A percentile compares a stretch with the other conserved stretches of the same genome.
Evolutionary conservation across 75 land plant genomes (phyloP).

Genomic region (Adiantum capillusveneris): DNA sequence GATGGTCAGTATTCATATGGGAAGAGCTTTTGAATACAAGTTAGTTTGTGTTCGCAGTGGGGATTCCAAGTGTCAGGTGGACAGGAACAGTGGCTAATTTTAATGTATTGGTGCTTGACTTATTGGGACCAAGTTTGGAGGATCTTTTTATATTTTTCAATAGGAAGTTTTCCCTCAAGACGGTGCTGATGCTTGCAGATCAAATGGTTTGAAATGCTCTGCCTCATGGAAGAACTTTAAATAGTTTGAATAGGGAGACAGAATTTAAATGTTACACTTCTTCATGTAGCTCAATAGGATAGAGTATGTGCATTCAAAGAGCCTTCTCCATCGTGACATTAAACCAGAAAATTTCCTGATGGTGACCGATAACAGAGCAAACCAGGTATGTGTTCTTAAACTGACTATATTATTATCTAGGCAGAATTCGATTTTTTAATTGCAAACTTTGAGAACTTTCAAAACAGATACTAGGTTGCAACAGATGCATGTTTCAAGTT

Average conservation of each 20-base stretch:
- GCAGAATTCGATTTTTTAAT: too few species aligned
- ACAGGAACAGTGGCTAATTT: conserved; percentile 65
- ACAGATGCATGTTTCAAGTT: too few species aligned
- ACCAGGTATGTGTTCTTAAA: too few species aligned
- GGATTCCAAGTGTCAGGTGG: conserved; percentile 70
- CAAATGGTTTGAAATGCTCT: too few species aligned
- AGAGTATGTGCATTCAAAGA: conserved; percentile 70
- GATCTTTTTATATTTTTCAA: conserved; percentile 67
- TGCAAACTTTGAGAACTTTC: too few species aligned
- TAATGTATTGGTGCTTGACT: conserved; percentile 65
- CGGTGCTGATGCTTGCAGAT: conserved; percentile 79
- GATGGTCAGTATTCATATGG: background rate
- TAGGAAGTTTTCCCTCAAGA: conserved; percentile 52
- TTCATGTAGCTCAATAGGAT: conserved; percentile 48
- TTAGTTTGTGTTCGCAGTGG: conserved; percentile 32
- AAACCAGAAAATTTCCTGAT: conserved; percentile 81
- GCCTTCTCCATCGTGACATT: conserved; percentile 77
- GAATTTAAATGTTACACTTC: too few species aligned
- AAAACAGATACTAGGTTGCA: too few species aligned
- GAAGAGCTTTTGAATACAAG: background rate
- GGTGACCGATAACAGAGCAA: conserved; percentile 67
- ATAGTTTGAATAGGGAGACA: too few species aligned
- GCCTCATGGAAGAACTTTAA: too few species aligned
- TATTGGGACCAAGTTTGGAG: conserved; percentile 69
- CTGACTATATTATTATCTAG: too few species aligned